A percentile compares a stretch with the other conserved stretches of the same genome.
Evolutionary conservation across 2,329 filamentous ascomycete genomes (phyloP).

Genomic region (Pestalotiopsis sp.): DNA sequence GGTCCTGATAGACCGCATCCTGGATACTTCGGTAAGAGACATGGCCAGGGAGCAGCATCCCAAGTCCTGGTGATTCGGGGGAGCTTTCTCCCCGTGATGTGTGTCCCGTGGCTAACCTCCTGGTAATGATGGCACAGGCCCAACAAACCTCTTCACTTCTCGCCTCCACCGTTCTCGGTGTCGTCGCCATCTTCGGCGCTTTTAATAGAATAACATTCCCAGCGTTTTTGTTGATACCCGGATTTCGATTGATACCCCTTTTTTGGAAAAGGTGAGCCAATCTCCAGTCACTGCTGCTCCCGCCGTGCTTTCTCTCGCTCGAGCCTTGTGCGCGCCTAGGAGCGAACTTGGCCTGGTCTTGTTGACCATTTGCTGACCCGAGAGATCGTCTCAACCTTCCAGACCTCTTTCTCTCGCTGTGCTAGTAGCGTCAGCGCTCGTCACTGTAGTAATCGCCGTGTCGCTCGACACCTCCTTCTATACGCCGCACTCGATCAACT

Average conservation of each 20-base stretch:
- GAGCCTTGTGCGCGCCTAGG: not conserved
- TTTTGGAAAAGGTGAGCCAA: conserved; percentile 74
- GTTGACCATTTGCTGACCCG: not conserved
- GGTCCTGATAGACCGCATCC: conserved; percentile 86
- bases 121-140: conserved; percentile 1
- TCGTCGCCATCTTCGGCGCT: conserved; percentile 80
- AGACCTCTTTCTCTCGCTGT: conserved; percentile 65
- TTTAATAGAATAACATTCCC: conserved; percentile 99
- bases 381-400: not conserved
- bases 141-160: conserved; percentile 76
- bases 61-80: no score
- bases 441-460: conserved; percentile 74
- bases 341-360: not conserved
- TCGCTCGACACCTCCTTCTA: conserved; percentile 88
- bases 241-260: conserved; percentile 81
- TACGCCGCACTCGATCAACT: conserved; percentile 61
- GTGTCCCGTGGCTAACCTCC: conserved; percentile 9
- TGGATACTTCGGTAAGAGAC: conserved; percentile 70
- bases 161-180: conserved; percentile 77
- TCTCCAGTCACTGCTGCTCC: not conserved
- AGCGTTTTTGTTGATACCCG: conserved; percentile 85
- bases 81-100: not conserved
- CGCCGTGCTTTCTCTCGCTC: not conserved
- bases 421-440: conserved; percentile 64
- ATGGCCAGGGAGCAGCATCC: not conserved